These are phyloP conservation scores for Rhipidocladum racemiflorum DNA, from an alignment of 176 grass and related monocot genomes.

Conservation along the genomic window DNA sequence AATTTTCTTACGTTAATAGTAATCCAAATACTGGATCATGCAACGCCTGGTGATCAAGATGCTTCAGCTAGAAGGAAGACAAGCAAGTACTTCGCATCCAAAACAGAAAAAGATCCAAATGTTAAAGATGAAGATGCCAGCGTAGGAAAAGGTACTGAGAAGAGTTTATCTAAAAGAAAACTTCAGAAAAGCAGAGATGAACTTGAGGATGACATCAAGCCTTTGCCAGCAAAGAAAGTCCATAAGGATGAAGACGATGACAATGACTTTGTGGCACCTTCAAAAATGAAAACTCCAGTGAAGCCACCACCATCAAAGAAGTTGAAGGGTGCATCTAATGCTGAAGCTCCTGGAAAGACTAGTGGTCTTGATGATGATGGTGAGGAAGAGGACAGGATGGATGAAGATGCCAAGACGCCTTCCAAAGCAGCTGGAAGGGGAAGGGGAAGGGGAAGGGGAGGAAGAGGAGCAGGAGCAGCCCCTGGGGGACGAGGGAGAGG, in stretches of 20 bases:
- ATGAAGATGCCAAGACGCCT: constrained; percentile 43
- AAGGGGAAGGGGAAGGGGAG: no score
- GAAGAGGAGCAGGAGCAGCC: constrained; percentile 55
- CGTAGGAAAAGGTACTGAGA: constrained; percentile 34
- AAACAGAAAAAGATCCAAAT: constrained; percentile 43
- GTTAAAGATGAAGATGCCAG: constrained; percentile 35
- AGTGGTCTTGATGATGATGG: constrained; percentile 39
- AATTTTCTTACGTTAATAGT: neutral
- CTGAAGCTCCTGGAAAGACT: constrained; percentile 29
- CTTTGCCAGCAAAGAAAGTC: constrained; percentile 49
- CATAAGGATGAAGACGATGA: constrained; percentile 47
- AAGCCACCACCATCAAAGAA: constrained; percentile 65
- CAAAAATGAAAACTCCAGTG: constrained; percentile 46
- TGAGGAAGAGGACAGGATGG: constrained; percentile 41
- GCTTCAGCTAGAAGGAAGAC: constrained; percentile 73
- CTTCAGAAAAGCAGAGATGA: constrained; percentile 41
- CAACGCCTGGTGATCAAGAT: constrained; percentile 48
- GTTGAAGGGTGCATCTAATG: constrained; percentile 49
- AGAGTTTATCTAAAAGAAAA: constrained; percentile 62
- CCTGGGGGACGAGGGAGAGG: constrained; percentile 76
- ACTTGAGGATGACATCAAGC: constrained; percentile 51
- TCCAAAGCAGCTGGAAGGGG: constrained; percentile 60
- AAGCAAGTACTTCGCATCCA: constrained; percentile 76
- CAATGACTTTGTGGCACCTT: constrained; percentile 58
- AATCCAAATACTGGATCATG: constrained; percentile 16